Base-by-base conservation (phyloP, 2,329 filamentous ascomycete genomes). In the Fusarium bulbicola region DNA sequence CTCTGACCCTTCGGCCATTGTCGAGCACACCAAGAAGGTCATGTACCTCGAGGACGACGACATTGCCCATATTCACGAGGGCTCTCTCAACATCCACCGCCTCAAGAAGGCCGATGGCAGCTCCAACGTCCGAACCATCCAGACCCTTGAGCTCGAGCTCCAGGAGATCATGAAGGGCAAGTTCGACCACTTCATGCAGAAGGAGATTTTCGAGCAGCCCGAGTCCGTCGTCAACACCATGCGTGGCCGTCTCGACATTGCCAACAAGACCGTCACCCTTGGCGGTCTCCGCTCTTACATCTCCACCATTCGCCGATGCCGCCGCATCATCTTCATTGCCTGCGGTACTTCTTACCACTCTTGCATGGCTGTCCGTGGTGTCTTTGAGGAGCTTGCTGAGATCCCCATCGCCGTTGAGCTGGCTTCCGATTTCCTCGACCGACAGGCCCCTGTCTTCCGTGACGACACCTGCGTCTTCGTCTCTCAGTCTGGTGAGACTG, bases 131-230 rank as follows among this genome's bases (percentile, higher is more conserved):
- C 95, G 96, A 83, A 94, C 93, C 79, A 99, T 99, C 83, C 96
- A 99, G 89, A 99, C 96, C 63, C 91, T 99, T 63, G 96, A 99
- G 88, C 93, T 99, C 57, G 95, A 99, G 88, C 92, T 99, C 74
- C 96, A 99, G 88, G 95, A 99, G 88, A 99, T 99, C 85, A 99
- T 99, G 96, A 99, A 99, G 92, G 96, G 96, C 85, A 97, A 96
- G 83, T 99, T 98, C 85, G 96, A 99, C 84, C 96, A 99, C 87
- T 99, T 98, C 89, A 99, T 99, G 96, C 96, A 99, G 84, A 99
- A 99, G 91, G 96, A 99, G 85, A 99, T 99, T 81, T 99, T 99
- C 84, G 96, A 99, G 89, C 96, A 99, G 88, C 96, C 96, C 81
- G 96, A 99, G 86, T 99, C 96, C 20, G 94, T 99, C 70, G 92